phyloP scores from a whole-genome alignment of 2,329 filamentous ascomycete genomes.

The Claviceps quebecensis region DNA sequence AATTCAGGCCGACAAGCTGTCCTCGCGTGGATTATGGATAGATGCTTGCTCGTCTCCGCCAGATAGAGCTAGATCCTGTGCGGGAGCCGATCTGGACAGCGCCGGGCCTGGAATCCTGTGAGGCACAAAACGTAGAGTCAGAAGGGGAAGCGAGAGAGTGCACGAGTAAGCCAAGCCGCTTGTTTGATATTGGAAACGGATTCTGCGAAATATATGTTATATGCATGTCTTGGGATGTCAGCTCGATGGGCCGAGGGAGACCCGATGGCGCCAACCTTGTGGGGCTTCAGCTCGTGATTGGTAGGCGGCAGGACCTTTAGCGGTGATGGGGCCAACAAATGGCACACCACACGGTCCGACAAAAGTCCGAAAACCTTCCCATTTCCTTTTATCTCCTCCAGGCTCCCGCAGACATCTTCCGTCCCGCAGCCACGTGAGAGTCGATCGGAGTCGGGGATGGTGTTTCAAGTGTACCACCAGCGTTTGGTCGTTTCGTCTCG shows the following conservation, averaged over 20 bases:
- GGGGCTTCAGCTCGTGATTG: no score
- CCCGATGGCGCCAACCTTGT: no score
- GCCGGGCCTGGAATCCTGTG: neutral
- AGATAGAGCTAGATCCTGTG: neutral
- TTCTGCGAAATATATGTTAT: neutral
- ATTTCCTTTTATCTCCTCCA: neutral
- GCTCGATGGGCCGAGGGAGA: no score
- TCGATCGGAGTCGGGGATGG: neutral
- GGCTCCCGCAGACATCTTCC: neutral
- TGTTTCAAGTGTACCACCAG: slow-evolving; percentile 3
- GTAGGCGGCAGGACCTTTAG: no score
- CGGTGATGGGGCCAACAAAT: no score
- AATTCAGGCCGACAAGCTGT: neutral
- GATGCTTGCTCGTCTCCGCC: neutral
- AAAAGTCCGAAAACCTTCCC: no score
- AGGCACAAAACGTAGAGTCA: neutral
- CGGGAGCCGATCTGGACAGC: neutral
- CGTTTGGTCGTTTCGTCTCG: slow-evolving; percentile 3
- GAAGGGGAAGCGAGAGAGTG: neutral
- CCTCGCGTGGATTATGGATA: neutral
- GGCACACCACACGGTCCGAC: no score
- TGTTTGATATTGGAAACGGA: neutral
- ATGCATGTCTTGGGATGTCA: neutral
- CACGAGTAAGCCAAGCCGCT: neutral
- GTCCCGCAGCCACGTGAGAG: neutral